phyloP scores from a whole-genome alignment of 768 basidiomycete genomes.

The Podaxis mareebaensis region DNA sequence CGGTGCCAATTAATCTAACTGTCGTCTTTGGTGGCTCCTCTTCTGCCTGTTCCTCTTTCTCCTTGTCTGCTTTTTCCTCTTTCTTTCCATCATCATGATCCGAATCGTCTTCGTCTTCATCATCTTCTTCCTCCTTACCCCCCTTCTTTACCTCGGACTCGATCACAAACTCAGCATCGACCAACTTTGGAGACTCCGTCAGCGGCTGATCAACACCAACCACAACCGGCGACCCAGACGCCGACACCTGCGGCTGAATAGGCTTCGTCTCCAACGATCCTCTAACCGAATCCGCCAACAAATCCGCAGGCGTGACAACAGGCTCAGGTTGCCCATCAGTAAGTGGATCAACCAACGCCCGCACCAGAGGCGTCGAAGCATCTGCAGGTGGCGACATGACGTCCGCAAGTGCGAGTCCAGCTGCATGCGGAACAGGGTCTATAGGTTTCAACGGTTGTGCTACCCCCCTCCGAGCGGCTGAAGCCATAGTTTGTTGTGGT shows the following conservation, averaged over 20 bases:
- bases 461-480: neutral
- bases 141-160: neutral
- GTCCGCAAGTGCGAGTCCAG: conserved; percentile 12
- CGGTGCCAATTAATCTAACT: conserved; percentile 61
- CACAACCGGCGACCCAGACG: neutral
- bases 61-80: conserved; percentile 13
- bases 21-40: conserved; percentile 38
- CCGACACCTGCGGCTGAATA: neutral
- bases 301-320: neutral
- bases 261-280: conserved; percentile 5
- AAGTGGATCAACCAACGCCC: conserved; percentile 22
- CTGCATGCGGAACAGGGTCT: neutral
- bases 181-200: conserved; percentile 6
- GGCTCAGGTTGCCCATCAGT: conserved; percentile 3
- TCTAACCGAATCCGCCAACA: conserved; percentile 13
- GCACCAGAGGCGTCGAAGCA: conserved; percentile 20
- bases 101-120: conserved; percentile 5
- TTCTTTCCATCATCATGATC: neutral
- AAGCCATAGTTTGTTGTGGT: neutral
- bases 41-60: conserved; percentile 3
- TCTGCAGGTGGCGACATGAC: conserved; percentile 11
- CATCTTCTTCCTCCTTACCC: conserved; percentile 3
- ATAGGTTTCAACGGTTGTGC: neutral
- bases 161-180: conserved; percentile 6
- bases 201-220: neutral